Evolutionary conservation across 176 grass and related monocot genomes (phyloP).

Genomic region (Puccinellia tenuiflora): DNA sequence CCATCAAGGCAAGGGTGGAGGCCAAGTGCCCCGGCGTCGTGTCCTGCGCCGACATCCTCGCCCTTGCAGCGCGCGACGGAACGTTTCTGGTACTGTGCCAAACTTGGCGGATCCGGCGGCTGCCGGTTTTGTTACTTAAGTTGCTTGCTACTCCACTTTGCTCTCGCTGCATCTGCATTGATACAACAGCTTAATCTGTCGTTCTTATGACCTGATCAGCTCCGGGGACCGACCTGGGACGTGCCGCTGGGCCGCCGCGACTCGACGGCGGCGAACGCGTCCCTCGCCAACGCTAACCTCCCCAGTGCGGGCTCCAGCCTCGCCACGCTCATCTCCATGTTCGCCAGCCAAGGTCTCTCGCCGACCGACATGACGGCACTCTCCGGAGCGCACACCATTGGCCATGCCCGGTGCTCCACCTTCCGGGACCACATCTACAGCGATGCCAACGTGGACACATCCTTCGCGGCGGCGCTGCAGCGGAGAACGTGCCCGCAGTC

Average conservation of each 20-base stretch:
- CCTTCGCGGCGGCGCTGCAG: conserved; percentile 23
- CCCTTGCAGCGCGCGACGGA: conserved; percentile 64
- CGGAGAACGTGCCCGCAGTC: conserved; percentile 20
- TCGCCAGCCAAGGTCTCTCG: conserved; percentile 43
- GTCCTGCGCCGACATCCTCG: conserved; percentile 77
- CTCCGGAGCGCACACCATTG: conserved; percentile 68
- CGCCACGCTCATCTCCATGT: conserved; percentile 34
- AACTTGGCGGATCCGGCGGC: background rate
- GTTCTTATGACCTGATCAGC: background rate
- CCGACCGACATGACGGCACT: conserved; percentile 66
- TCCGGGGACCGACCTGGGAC: conserved; percentile 49
- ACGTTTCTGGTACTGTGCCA: background rate
- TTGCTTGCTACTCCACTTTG: background rate
- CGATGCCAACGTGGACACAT: conserved; percentile 38
- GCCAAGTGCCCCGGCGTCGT: conserved; percentile 64
- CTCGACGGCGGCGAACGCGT: conserved; percentile 36
- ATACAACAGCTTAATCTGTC: background rate
- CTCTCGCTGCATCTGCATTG: too few relatives aligned
- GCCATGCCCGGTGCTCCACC: conserved; percentile 35
- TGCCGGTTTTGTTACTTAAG: too few relatives aligned
- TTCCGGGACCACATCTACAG: conserved; percentile 52
- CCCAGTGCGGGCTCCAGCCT: conserved; percentile 41
- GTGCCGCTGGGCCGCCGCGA: conserved; percentile 62
- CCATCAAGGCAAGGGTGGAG: conserved; percentile 46
- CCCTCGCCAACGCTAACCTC: conserved; percentile 51